Evolutionary conservation across 2,329 filamentous ascomycete species (phyloP).

Genomic region (Pochonia chlamydosporia): DNA sequence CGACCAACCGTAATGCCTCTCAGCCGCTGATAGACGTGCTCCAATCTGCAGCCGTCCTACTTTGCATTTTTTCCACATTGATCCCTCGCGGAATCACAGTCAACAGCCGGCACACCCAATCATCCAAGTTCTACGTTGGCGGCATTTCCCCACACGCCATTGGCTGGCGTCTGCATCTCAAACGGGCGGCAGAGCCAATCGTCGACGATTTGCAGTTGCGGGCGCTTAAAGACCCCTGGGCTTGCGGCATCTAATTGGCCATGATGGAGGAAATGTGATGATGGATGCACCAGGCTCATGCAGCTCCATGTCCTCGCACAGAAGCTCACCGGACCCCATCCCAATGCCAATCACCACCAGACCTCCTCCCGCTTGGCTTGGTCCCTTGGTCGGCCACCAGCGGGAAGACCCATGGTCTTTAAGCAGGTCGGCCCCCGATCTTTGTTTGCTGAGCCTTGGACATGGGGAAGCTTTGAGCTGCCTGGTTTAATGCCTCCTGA

Average conservation of each 20-base stretch:
- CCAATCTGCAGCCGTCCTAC: neutral
- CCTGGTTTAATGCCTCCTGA: neutral
- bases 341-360: conserved; percentile 5
- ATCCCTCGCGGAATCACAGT: neutral
- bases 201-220: conserved; percentile 16
- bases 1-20: no score
- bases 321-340: neutral
- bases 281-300: conserved; percentile 4
- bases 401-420: conserved; percentile 4
- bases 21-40: no score
- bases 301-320: no score
- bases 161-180: conserved; percentile 16
- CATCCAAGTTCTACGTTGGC: neutral
- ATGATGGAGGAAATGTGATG: conserved; percentile 7
- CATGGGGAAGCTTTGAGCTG: neutral
- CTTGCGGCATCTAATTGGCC: conserved; percentile 20
- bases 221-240: conserved; percentile 25
- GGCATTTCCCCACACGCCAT: conserved; percentile 11
- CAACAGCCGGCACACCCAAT: conserved; percentile 2
- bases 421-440: conserved; percentile 14
- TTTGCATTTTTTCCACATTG: neutral
- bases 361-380: no score
- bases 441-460: neutral
- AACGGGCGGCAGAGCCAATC: conserved; percentile 20
- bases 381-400: neutral